Evolutionary conservation across 2,329 filamentous ascomycete species (phyloP).

Genomic region (Exophiala phaeomuriformis): DNA sequence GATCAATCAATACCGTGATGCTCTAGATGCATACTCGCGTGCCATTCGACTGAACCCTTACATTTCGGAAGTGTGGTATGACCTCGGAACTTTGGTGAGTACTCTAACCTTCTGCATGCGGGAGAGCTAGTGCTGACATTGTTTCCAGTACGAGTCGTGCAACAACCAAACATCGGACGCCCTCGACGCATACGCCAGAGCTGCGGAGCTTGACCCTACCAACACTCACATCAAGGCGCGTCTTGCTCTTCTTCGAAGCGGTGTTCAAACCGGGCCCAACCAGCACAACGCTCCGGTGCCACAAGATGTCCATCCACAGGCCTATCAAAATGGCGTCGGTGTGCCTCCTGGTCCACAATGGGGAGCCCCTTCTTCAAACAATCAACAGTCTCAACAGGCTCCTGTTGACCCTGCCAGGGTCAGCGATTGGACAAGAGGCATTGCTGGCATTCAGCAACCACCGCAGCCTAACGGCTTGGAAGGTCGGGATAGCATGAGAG

Average conservation of each 20-base stretch:
- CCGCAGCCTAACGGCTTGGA: conserved; percentile 70
- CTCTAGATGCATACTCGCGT: conserved; percentile 91
- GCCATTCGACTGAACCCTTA: conserved; percentile 95
- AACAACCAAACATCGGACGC: conserved; percentile 98
- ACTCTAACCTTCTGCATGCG: background rate
- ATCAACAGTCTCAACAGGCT: conserved; percentile 32
- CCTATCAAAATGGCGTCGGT: conserved; percentile 79
- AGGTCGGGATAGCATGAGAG: conserved; percentile 64
- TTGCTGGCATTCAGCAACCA: conserved; percentile 67
- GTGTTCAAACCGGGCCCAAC: conserved; percentile 64
- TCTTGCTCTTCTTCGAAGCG: conserved; percentile 77
- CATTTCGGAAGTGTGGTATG: conserved; percentile 99
- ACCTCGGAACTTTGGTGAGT: conserved; percentile 86
- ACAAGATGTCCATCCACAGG: conserved; percentile 91
- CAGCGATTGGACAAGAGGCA: conserved; percentile 56
- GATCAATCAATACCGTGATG: conserved; percentile 98
- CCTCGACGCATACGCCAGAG: conserved; percentile 87
- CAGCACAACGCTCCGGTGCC: conserved; percentile 76
- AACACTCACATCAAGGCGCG: conserved; percentile 97
- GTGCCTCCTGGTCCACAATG: conserved; percentile 83
- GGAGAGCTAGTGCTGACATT: conserved; percentile 29
- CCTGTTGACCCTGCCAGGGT: conserved; percentile 51
- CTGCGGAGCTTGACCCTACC: conserved; percentile 83
- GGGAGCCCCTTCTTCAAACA: conserved; percentile 60
- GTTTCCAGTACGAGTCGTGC: conserved; percentile 79